These are phyloP conservation scores for Monosporozyma solicola DNA, from an alignment of 805 yeast species.

Conservation along the genomic window DNA sequence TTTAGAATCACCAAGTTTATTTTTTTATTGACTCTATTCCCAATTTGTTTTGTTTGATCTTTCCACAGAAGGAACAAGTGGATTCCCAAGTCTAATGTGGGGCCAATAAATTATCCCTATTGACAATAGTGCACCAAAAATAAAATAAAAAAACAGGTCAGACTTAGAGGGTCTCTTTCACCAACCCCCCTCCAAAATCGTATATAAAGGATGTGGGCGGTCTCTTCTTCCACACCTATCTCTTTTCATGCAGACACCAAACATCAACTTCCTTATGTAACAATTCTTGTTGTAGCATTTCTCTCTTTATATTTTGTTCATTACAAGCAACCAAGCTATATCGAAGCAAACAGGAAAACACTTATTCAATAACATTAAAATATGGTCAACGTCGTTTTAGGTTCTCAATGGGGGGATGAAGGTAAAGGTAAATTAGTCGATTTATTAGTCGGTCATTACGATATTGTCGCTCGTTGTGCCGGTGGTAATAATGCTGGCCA, in stretches of 20 bases:
- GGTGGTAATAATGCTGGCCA: constrained; percentile 99
- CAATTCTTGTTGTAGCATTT: not conserved
- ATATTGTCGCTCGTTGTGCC: constrained; percentile 94
- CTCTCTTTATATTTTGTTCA: not conserved
- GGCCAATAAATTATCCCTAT: not conserved
- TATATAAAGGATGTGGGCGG: not conserved
- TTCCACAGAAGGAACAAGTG: no score
- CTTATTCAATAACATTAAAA: not conserved
- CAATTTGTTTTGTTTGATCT: no score
- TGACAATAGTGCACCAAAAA: no score
- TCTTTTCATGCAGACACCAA: not conserved
- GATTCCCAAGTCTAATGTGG: not conserved
- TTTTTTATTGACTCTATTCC: no score
- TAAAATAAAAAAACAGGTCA: no score
- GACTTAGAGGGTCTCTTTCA: no score
- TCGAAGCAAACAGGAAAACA: not conserved
- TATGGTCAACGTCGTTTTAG: constrained; percentile 72
- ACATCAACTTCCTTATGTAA: not conserved
- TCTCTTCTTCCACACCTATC: not conserved
- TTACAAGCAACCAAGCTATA: no score
- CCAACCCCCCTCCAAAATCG: not conserved
- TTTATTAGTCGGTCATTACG: constrained; percentile 86
- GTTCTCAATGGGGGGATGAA: constrained; percentile 99
- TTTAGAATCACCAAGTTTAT: no score
- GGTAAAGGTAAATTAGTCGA: constrained; percentile 98